Conservation (phyloP, 73 alveolate species). For the Paramecium pentaurelia region DNA sequence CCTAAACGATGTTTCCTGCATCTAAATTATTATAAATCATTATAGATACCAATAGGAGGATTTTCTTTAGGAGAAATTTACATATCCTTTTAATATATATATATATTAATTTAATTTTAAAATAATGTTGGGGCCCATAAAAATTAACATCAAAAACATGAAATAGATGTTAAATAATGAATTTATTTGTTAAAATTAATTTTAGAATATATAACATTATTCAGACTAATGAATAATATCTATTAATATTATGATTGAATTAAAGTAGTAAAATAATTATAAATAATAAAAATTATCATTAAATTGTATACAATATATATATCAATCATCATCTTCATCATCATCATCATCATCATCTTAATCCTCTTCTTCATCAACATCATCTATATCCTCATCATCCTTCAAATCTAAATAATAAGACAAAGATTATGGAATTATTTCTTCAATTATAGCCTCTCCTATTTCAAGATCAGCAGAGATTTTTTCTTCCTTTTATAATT, state of each 20-base stretch:
- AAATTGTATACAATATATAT: not conserved
- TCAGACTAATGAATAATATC: not conserved
- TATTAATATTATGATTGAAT: not conserved
- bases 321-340: not conserved
- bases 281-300: not conserved
- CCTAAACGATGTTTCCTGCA: not conserved
- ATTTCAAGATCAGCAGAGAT: not conserved
- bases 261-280: no score
- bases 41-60: not conserved
- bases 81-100: not conserved
- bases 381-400: not conserved
- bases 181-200: not conserved
- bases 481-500: slow-evolving; percentile 65
- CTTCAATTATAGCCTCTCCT: slow-evolving; percentile 9
- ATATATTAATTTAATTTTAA: not conserved
- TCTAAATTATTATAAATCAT: not conserved
- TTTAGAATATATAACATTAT: not conserved
- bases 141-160: not conserved
- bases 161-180: not conserved
- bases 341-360: not conserved
- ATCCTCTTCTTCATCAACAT: not conserved
- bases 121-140: not conserved
- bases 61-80: not conserved
- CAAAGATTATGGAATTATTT: slow-evolving; percentile 86
- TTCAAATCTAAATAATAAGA: slow-evolving; percentile 86